Base-by-base conservation (phyloP, 2,329 filamentous ascomycete genomes). In the Fusarium sp. region DNA sequence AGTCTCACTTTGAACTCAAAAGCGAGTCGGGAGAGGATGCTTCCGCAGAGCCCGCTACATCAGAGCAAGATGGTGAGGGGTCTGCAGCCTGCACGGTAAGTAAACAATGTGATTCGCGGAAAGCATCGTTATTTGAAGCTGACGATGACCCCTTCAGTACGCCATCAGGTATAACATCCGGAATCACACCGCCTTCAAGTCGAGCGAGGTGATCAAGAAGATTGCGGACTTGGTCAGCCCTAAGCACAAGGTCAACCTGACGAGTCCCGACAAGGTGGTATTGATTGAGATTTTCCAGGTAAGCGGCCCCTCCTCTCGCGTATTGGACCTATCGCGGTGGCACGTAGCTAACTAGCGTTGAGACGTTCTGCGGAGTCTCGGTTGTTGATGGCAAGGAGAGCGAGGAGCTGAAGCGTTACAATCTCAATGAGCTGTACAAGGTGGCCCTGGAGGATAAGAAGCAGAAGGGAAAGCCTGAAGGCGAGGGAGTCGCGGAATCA, bases 201-300 rank as follows among this genome's bases (percentile, higher is more conserved):
- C 93, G 66, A 89, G 91, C 72, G 85, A 85, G 23, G 86, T 96
- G 54, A 96, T 96, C 81, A 89, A 92, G 77, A 89, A 88, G 71
- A 87, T 96, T 71, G 94, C 93, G 9, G 84, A 85, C 43, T 83
- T 91, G 35, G 88, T 95, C 69, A 90, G 90, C 56, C 83, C 87
- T 15, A 86, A 87, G 43, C 94, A 96, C 82, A 92, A 91, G 77
- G 94, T 96, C 66, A 90, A 95, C 77, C 87, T 97, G n/a, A 89
- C 87, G 53, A 88, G 87, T n/a, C 93, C 93, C 38, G 93, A 96
- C 82, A 90, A 94, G 79, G 89, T 95, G 37, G 92, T 96, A 75
- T 83, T 96, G 69, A 90, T 96, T 64, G 93, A 96, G 77, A 88
- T 96, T 64, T 96, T 93, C 81, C 91, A 94, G 88, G 93, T 94